Percentiles rank a stretch among this genome's conserved stretches.
Conservation (phyloP, 225 moss, liverwort and hornwort genomes). For the Asterella californica region DNA sequence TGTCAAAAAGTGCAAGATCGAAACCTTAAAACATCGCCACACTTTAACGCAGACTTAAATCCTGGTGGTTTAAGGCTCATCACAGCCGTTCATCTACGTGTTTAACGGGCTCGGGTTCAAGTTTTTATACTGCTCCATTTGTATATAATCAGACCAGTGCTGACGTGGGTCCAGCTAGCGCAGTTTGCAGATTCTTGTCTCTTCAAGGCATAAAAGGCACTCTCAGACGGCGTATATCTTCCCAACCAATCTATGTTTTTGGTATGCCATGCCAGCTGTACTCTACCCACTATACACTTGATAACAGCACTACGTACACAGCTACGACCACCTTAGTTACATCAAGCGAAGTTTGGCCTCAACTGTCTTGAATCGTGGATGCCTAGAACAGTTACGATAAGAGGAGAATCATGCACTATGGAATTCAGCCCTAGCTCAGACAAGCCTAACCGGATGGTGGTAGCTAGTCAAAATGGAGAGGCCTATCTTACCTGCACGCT, state of each 20-base stretch:
- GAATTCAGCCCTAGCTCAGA: background rate
- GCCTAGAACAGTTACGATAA: background rate
- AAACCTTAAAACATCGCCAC: background rate
- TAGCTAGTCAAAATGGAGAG: background rate
- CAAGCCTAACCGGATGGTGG: background rate
- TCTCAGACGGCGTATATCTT: background rate
- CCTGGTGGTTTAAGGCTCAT: background rate
- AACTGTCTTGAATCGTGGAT: background rate
- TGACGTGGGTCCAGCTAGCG: background rate
- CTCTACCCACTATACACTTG: background rate
- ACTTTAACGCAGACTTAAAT: background rate
- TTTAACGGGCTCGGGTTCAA: background rate
- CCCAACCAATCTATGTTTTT: background rate
- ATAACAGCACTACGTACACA: background rate
- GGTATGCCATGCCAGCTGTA: background rate
- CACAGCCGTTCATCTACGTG: background rate
- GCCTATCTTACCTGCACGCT: background rate
- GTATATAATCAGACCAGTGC: background rate
- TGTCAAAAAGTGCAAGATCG: background rate
- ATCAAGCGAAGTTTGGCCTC: background rate
- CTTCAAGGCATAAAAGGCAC: background rate
- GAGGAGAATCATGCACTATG: background rate
- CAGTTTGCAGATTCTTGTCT: background rate
- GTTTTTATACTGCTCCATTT: background rate
- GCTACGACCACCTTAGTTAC: background rate